Percentiles rank a stretch among this genome's conserved stretches.
Conservation (phyloP, 1,284 basidiomycete species). For the Lentinula novae-zelandiae region DNA sequence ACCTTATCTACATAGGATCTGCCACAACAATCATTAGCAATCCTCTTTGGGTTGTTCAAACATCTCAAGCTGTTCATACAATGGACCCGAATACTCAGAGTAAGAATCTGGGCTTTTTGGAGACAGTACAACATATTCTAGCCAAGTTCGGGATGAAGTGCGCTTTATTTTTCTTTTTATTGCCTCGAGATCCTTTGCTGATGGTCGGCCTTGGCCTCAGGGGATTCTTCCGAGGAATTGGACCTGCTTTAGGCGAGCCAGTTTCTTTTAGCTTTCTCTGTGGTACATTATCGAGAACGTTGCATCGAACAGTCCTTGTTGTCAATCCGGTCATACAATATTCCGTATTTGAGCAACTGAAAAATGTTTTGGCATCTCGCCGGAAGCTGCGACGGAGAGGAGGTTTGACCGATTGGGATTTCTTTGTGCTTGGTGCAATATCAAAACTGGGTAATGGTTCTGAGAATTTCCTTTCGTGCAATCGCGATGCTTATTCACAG, state of each 20-base stretch:
- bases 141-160: constrained; percentile 69
- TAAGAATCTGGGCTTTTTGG: constrained; percentile 62
- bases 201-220: constrained; percentile 20
- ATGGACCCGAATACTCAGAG: constrained; percentile 32
- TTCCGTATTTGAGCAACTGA: constrained; percentile 81
- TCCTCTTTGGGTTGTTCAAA: constrained; percentile 96
- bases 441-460: constrained; percentile 71
- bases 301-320: constrained; percentile 36
- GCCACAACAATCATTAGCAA: constrained; percentile 91
- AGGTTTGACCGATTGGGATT: constrained; percentile 77
- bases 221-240: constrained; percentile 94
- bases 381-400: constrained; percentile 51
- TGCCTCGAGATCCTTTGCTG: background rate
- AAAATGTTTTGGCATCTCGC: constrained; percentile 67
- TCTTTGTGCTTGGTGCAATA: constrained; percentile 85
- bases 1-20: constrained; percentile 52
- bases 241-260: constrained; percentile 79
- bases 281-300: background rate
- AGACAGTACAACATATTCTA: constrained; percentile 73
- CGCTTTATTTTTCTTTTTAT: constrained; percentile 6
- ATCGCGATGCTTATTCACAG: background rate
- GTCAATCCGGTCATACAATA: constrained; percentile 95
- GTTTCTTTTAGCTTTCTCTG: constrained; percentile 30
- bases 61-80: constrained; percentile 80
- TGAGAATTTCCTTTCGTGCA: background rate